A percentile compares a stretch with the other conserved stretches of the same genome.
Conservation (phyloP, 1,139 yeast genomes). For the Sugiyamaella pinicola region DNA sequence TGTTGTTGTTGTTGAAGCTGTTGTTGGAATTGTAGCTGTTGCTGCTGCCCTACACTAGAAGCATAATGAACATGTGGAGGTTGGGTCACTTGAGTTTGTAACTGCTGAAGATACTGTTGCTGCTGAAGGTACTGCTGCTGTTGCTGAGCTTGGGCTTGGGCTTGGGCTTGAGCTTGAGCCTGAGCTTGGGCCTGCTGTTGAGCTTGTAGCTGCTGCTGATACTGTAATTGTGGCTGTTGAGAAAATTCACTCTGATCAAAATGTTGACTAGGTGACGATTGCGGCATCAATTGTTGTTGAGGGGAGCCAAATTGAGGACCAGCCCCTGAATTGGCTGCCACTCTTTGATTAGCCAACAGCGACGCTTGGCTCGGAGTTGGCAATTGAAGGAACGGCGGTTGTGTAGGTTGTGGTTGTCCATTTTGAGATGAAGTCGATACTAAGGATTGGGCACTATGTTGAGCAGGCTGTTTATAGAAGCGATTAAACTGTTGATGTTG, state of each 20-base stretch:
- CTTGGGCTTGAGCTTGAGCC: slow-evolving; percentile 17
- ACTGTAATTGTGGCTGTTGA: slow-evolving; percentile 18
- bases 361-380: slow-evolving; percentile 37
- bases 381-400: slow-evolving; percentile 33
- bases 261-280: slow-evolving; percentile 21
- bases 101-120: slow-evolving; percentile 24
- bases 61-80: slow-evolving; percentile 19
- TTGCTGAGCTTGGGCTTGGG: slow-evolving; percentile 11
- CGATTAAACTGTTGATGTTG: slow-evolving; percentile 23
- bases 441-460: slow-evolving; percentile 30
- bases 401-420: slow-evolving; percentile 12
- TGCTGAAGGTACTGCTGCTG: slow-evolving; percentile 19
- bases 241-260: slow-evolving; percentile 20
- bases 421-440: slow-evolving; percentile 28
- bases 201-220: slow-evolving; percentile 24
- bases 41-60: slow-evolving; percentile 11
- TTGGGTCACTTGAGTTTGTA: slow-evolving; percentile 21
- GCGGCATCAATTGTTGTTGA: slow-evolving; percentile 10
- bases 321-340: slow-evolving; percentile 27
- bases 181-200: slow-evolving; percentile 5
- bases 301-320: slow-evolving; percentile 17
- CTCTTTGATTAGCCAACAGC: slow-evolving; percentile 31
- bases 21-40: background rate
- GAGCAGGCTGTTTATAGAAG: slow-evolving; percentile 31
- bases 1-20: background rate